Conservation (phyloP, 257 asterid genomes). For the Prunella vulgaris region DNA sequence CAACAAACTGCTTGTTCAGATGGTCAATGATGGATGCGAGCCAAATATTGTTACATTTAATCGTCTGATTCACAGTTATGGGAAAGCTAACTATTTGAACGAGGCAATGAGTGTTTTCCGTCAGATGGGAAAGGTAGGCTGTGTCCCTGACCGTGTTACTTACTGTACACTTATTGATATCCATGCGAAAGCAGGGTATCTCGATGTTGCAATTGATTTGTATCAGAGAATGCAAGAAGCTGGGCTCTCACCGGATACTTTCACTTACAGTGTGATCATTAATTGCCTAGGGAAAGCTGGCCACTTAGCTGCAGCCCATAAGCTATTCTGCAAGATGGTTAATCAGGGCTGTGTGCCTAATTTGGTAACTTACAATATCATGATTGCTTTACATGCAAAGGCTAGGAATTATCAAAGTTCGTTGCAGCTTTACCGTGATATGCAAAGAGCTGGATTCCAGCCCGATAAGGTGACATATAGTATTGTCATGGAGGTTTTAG, state of each 20-base stretch:
- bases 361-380: conserved; percentile 82
- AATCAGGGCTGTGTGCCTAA: conserved; percentile 82
- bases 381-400: conserved; percentile 92
- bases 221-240: conserved; percentile 86
- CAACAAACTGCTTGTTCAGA: conserved; percentile 69
- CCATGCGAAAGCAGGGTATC: conserved; percentile 95
- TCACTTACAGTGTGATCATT: conserved; percentile 94
- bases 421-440: conserved; percentile 76
- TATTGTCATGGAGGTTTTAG: conserved; percentile 96
- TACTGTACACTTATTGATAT: conserved; percentile 93
- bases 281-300: conserved; percentile 97
- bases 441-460: conserved; percentile 88
- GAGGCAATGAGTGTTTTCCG: conserved; percentile 75
- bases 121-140: conserved; percentile 67
- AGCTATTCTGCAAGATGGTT: conserved; percentile 84
- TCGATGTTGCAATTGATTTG: conserved; percentile 84
- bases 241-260: conserved; percentile 95
- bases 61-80: conserved; percentile 91
- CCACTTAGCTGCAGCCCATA: conserved; percentile 71
- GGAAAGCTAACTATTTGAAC: conserved; percentile 76
- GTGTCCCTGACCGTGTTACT: conserved; percentile 93
- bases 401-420: conserved; percentile 85
- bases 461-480: conserved; percentile 96
- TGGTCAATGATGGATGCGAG: conserved; percentile 74
- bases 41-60: conserved; percentile 91